Evolutionary conservation across 441 rosid genomes (phyloP).

Genomic region (Geranium incanum): DNA sequence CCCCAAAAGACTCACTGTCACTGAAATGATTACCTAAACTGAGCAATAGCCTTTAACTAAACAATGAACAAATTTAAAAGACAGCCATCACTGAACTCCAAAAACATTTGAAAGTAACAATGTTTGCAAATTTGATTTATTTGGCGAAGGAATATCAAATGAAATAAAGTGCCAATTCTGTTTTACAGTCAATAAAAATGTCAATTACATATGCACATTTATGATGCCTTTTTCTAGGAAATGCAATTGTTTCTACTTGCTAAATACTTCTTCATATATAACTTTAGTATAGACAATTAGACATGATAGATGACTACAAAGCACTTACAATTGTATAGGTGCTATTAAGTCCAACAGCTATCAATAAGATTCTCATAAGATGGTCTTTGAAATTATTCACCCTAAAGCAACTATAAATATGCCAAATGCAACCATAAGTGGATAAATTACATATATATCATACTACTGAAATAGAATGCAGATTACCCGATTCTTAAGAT

Average conservation of each 20-base stretch:
- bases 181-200: background rate
- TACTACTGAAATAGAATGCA: background rate
- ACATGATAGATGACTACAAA: background rate
- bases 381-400: background rate
- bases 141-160: background rate
- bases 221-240: background rate
- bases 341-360: background rate
- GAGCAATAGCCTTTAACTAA: background rate
- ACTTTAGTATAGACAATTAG: background rate
- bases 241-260: background rate
- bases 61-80: background rate
- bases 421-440: background rate
- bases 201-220: background rate
- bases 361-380: background rate
- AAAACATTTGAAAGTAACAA: background rate
- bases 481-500: conserved; percentile 86
- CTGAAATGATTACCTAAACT: background rate
- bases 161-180: background rate
- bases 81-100: background rate
- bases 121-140: background rate
- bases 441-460: background rate
- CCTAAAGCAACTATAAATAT: background rate
- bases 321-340: background rate
- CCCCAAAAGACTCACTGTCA: background rate
- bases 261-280: background rate